Evolutionary conservation across 2,329 filamentous ascomycete species (phyloP).

Genomic region (Claviceps humidiphila): DNA sequence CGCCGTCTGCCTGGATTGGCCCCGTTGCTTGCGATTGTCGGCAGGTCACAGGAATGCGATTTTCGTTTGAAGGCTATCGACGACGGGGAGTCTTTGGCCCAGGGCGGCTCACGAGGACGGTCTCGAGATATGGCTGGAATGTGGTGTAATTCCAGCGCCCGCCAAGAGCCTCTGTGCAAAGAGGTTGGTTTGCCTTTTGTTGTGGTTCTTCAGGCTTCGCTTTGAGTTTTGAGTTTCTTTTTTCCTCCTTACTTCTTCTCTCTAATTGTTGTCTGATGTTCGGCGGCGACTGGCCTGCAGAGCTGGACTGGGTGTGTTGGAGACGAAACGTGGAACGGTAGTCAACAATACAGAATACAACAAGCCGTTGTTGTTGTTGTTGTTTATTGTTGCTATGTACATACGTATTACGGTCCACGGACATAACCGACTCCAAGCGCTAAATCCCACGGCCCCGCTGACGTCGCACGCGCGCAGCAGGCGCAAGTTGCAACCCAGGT

Average conservation of each 20-base stretch:
- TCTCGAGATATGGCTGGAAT: neutral
- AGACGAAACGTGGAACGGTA: neutral
- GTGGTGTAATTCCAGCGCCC: neutral
- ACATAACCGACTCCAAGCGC: too few species aligned
- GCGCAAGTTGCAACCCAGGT: too few species aligned
- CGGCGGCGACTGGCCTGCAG: neutral
- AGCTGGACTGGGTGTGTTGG: neutral
- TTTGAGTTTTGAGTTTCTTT: neutral
- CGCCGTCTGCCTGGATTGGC: neutral
- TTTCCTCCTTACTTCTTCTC: neutral
- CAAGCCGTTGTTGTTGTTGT: neutral
- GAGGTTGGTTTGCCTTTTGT: neutral
- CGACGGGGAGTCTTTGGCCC: neutral
- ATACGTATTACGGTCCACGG: too few species aligned
- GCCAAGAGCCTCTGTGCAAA: neutral
- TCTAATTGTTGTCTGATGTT: neutral
- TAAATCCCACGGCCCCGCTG: too few species aligned
- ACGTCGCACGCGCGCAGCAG: too few species aligned
- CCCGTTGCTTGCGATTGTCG: neutral
- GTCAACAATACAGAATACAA: neutral
- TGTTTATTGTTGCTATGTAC: neutral
- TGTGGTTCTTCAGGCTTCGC: neutral
- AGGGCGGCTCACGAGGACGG: neutral
- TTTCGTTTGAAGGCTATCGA: neutral
- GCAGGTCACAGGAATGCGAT: conserved; percentile 18